Evolutionary conservation across 805 yeast species (phyloP).

Genomic region (Candida railenensis): DNA sequence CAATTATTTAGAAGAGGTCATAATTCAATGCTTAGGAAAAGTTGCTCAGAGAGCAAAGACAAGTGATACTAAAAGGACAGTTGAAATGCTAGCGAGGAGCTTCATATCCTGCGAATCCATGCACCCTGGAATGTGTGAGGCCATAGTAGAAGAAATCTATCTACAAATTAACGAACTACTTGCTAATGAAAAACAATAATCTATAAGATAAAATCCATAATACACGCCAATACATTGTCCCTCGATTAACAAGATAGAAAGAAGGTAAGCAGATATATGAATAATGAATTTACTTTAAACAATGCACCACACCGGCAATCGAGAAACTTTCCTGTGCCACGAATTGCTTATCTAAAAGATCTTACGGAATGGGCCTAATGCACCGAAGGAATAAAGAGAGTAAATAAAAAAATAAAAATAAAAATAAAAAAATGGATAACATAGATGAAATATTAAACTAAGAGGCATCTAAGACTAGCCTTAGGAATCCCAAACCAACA

Average conservation of each 20-base stretch:
- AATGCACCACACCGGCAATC: too few relatives aligned
- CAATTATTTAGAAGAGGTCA: conserved; percentile 28
- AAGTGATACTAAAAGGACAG: conserved; percentile 45
- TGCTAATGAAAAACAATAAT: conserved; percentile 8
- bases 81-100: conserved; percentile 39
- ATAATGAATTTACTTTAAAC: too few relatives aligned
- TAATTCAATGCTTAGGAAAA: conserved; percentile 38
- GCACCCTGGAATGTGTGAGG: conserved; percentile 66
- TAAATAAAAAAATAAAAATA: neutral
- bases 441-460: neutral
- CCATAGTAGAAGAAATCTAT: conserved; percentile 63
- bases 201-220: neutral
- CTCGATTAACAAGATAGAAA: too few relatives aligned
- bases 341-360: neutral
- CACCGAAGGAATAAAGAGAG: neutral
- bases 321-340: too few relatives aligned
- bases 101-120: conserved; percentile 46
- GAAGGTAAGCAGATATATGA: too few relatives aligned
- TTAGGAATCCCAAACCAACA: too few relatives aligned
- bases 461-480: too few relatives aligned
- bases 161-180: conserved; percentile 19
- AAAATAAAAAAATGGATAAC: neutral
- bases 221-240: too few relatives aligned
- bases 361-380: neutral
- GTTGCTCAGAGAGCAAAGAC: conserved; percentile 50